A percentile compares a stretch with the other conserved stretches of the same genome.
Conservation (phyloP, 179 eudicot species). For the Beta corolliflora region DNA sequence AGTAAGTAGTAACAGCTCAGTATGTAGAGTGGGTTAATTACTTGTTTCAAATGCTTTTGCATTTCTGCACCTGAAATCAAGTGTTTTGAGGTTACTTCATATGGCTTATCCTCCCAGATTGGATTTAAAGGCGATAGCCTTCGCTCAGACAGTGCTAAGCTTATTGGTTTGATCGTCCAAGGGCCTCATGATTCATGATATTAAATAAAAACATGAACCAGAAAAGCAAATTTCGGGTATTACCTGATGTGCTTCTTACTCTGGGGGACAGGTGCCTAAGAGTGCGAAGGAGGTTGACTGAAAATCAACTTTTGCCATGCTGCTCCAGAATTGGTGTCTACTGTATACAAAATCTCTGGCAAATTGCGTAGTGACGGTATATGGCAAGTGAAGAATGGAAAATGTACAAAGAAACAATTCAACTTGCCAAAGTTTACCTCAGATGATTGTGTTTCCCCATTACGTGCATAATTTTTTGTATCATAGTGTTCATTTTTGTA, state of each 20-base stretch:
- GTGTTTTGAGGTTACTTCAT: conserved; percentile 33
- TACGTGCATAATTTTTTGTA: conserved; percentile 38
- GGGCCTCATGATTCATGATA: conserved; percentile 83
- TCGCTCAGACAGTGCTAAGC: conserved; percentile 82
- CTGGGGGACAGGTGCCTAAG: conserved; percentile 62
- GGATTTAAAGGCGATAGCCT: conserved; percentile 79
- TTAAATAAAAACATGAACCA: conserved; percentile 40
- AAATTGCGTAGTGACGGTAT: conserved; percentile 20
- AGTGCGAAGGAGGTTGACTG: conserved; percentile 59
- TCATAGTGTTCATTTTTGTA: conserved; percentile 54
- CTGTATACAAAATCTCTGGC: conserved; percentile 34
- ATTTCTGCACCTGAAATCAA: neutral
- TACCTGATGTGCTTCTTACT: conserved; percentile 59
- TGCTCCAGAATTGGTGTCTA: conserved; percentile 16
- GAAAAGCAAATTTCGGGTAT: conserved; percentile 45
- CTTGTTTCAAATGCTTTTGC: neutral
- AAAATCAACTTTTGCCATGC: conserved; percentile 26
- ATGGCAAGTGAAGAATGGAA: conserved; percentile 29
- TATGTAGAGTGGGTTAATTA: neutral
- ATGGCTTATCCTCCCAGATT: conserved; percentile 60
- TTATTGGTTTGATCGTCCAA: conserved; percentile 73
- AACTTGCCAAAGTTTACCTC: conserved; percentile 18
- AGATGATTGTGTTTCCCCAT: conserved; percentile 20
- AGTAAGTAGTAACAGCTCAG: neutral
- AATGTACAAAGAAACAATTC: conserved; percentile 19